Base-by-base conservation (phyloP, 495 filamentous ascomycete genomes). In the Daldinia caldariorum region DNA sequence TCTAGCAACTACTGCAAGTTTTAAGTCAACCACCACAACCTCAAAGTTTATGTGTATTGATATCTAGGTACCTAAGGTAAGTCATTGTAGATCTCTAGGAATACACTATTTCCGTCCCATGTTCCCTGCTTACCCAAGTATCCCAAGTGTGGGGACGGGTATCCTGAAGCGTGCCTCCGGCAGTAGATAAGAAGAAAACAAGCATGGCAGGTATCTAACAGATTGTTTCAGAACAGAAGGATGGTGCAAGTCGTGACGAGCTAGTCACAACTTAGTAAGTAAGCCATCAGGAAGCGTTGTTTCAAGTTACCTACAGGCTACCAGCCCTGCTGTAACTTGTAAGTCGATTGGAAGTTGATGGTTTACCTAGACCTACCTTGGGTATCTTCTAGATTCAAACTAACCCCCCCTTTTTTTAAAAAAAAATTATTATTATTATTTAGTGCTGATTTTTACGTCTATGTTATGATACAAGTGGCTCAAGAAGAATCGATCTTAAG, bases 221-320 rank as follows among this genome's bases (percentile, higher is more conserved):
- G 53, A 32, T 67, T 70, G 71, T 73, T 73, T 73, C 67, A 73
- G 71, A 38, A 45, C 31, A 20, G 50, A 51, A 58, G 38, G 70
- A 66, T 72, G 57, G 65, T 62, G 58, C 65, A 72, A 41, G 65
- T 66, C 43, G 41, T 41, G 54, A 54, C 45, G 58, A 29, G 38
- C 50, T 66, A 69, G 57, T 49, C 56, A 62, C 37, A 55, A 58
- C 32, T 50, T 35, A 47, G 22, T 45, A 18, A 29, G 20, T 45
- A 22, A 62, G 58, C 58, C 58, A 50, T 58, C 43, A 38, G 53
- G 41, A 38, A 55, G 26, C 41, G 50, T 58, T 50, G 68, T 71
- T 66, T 66, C 68, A 71, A 35, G 26, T 35, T 54, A 58, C 16
- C 51, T 58, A 62, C 58, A 22, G 55, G 60, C 51, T 58, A 62